phyloP scores from a whole-genome alignment of 208 protist species.

The Crithidia mellificae region DNA sequence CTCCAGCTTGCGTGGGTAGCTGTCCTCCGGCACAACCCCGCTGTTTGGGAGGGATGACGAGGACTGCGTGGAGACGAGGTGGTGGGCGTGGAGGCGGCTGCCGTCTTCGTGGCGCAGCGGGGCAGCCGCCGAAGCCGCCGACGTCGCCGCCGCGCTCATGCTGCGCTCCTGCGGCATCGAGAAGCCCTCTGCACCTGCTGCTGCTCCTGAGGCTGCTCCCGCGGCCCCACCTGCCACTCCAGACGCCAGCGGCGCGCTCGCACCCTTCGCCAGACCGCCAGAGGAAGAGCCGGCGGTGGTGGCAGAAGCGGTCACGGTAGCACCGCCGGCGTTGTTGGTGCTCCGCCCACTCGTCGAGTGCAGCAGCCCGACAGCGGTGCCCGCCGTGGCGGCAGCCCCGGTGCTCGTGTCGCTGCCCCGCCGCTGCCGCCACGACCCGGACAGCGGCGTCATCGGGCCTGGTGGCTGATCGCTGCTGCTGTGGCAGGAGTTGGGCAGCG shows the following conservation, averaged over 20 bases:
- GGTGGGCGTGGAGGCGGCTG: not conserved
- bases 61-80: not conserved
- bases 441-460: slow-evolving; percentile 2
- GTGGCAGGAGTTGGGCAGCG: slow-evolving; percentile 4
- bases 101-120: slow-evolving; percentile 14
- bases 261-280: not conserved
- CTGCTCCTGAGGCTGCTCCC: no score
- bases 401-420: slow-evolving; percentile 1
- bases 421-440: slow-evolving; percentile 7
- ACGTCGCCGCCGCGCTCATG: not conserved
- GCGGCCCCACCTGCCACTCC: no score
- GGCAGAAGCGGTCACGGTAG: not conserved
- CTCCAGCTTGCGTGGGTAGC: slow-evolving; percentile 32
- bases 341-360: not conserved
- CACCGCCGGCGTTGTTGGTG: not conserved
- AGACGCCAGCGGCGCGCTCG: not conserved
- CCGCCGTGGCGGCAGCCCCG: not conserved
- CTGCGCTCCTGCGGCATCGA: not conserved
- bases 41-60: not conserved
- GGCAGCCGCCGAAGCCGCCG: not conserved
- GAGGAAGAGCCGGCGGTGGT: not conserved
- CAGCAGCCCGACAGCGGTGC: not conserved
- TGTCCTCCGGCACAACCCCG: slow-evolving; percentile 10
- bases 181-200: no score
- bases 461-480: slow-evolving; percentile 4